Percentiles rank a stretch among this genome's conserved stretches.
Conservation (phyloP, 2,329 filamentous ascomycete genomes). For the Claviceps capensis region DNA sequence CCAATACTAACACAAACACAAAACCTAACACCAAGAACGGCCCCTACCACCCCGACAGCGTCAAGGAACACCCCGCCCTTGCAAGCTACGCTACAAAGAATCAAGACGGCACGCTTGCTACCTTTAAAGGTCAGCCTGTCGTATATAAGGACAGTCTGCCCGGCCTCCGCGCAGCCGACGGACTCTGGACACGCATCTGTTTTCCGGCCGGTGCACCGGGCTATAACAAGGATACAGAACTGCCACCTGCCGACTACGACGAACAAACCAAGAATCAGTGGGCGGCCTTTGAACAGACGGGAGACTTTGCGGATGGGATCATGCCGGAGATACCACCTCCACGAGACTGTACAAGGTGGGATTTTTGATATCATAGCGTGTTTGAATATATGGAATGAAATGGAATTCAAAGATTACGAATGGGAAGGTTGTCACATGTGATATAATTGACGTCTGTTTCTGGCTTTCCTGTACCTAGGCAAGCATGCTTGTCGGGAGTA, state of each 20-base stretch:
- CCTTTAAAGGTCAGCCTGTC: constrained; percentile 52
- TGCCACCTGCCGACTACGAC: constrained; percentile 41
- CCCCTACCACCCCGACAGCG: constrained; percentile 31
- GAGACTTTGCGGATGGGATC: constrained; percentile 52
- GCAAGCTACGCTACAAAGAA: constrained; percentile 29
- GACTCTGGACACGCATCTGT: constrained; percentile 52
- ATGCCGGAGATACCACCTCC: constrained; percentile 71
- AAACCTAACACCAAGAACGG: constrained; percentile 5
- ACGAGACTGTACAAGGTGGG: constrained; percentile 60
- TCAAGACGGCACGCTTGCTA: constrained; percentile 31
- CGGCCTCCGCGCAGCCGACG: constrained; percentile 36
- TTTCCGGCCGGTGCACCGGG: constrained; percentile 57
- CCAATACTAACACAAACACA: too few species aligned
- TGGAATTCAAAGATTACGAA: neutral
- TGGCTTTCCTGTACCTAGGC: too few species aligned
- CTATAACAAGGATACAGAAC: constrained; percentile 50
- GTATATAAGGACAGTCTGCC: constrained; percentile 39
- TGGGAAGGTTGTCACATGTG: too few species aligned
- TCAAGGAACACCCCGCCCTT: constrained; percentile 29
- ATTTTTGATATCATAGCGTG: constrained; percentile 41
- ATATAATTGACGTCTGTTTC: too few species aligned
- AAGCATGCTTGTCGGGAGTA: too few species aligned
- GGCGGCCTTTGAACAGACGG: constrained; percentile 47
- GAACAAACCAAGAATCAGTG: constrained; percentile 50
- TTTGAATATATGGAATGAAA: neutral